Evolutionary conservation across 208 protist species (phyloP).

Genomic region (Leishmania guyanensis): DNA sequence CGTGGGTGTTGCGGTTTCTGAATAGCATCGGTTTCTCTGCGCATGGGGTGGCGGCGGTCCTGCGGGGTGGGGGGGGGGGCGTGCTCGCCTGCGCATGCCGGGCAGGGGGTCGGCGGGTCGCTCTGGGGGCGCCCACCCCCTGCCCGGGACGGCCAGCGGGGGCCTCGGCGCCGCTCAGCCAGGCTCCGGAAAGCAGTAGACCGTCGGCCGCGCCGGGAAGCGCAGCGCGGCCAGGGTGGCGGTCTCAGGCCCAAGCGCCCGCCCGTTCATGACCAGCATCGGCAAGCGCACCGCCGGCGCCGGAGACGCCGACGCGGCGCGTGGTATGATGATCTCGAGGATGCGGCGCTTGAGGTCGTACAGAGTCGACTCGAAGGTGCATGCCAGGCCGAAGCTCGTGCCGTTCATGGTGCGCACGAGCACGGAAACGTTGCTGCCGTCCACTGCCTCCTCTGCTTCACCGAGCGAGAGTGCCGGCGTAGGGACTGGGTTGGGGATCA

Average conservation of each 20-base stretch:
- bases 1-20: constrained; percentile 30
- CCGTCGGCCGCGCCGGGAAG: constrained; percentile 21
- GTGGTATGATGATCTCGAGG: constrained; percentile 21
- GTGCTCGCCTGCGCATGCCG: background rate
- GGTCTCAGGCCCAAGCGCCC: constrained; percentile 23
- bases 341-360: constrained; percentile 31
- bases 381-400: constrained; percentile 19
- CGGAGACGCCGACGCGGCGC: background rate
- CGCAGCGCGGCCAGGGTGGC: constrained; percentile 14
- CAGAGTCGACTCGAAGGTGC: constrained; percentile 10
- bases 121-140: background rate
- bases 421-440: constrained; percentile 12
- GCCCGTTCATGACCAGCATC: constrained; percentile 37
- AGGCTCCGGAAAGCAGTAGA: constrained; percentile 34
- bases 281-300: constrained; percentile 15
- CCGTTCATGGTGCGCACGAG: constrained; percentile 35
- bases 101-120: background rate
- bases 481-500: constrained; percentile 31
- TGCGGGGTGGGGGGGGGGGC: background rate
- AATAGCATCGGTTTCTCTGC: constrained; percentile 10
- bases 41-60: background rate
- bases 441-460: background rate
- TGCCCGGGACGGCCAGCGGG: too few species aligned
- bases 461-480: constrained; percentile 16
- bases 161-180: background rate